Conservation (phyloP, 2,329 filamentous ascomycete species). For the Chaetomium sp. region DNA sequence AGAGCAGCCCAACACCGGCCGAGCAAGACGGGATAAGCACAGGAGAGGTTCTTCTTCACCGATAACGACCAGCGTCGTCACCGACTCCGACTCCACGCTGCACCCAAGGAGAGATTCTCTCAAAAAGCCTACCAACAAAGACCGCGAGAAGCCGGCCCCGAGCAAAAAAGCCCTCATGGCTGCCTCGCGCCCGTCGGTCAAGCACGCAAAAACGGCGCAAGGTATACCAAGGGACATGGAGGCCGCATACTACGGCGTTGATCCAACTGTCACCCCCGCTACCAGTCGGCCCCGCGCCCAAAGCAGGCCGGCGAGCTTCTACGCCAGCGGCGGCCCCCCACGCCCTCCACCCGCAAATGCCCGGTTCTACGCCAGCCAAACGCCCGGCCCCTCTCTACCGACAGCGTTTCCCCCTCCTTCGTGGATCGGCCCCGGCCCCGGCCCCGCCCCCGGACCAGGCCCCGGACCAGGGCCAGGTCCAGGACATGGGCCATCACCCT, state of each 20-base stretch:
- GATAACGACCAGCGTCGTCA: conserved; percentile 26
- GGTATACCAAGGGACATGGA: conserved; percentile 30
- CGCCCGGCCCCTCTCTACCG: conserved; percentile 25
- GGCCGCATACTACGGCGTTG: conserved; percentile 35
- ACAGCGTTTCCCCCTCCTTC: conserved; percentile 26
- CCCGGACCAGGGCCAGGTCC: background rate
- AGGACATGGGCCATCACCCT: conserved; percentile 5
- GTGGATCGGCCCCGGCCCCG: conserved; percentile 20
- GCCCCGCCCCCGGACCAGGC: background rate
- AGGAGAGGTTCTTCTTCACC: conserved; percentile 35
- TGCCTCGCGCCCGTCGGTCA: conserved; percentile 28
- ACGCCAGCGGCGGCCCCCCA: conserved; percentile 23
- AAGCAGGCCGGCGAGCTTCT: conserved; percentile 34
- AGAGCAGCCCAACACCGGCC: conserved; percentile 47
- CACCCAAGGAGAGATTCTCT: conserved; percentile 30
- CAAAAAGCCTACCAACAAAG: conserved; percentile 27
- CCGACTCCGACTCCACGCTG: conserved; percentile 40
- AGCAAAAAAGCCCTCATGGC: conserved; percentile 26
- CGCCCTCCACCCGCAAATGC: conserved; percentile 34
- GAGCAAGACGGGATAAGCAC: conserved; percentile 37
- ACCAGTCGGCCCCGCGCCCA: conserved; percentile 36
- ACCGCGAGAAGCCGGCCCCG: conserved; percentile 26
- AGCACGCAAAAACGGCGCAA: conserved; percentile 34
- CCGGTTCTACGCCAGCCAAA: conserved; percentile 30
- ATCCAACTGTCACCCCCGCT: conserved; percentile 26